These are phyloP conservation scores for Diutina pseudorugosa DNA, from an alignment of 1,139 yeast genomes.

Conservation along the genomic window DNA sequence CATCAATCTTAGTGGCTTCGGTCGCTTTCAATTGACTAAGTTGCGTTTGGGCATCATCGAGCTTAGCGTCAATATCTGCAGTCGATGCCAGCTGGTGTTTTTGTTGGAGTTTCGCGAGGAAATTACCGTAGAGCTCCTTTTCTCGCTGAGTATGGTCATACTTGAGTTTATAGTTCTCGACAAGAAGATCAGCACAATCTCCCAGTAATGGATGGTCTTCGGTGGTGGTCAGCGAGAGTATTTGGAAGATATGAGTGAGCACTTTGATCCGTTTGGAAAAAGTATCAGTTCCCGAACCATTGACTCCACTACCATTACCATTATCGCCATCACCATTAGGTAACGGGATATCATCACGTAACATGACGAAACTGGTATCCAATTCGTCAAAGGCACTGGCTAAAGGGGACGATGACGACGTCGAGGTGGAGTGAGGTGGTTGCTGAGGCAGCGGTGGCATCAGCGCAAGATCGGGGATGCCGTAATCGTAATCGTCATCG, in stretches of 20 bases:
- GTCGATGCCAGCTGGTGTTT: conserved; percentile 18
- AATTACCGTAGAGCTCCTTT: conserved; percentile 65
- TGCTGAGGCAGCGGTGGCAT: background rate
- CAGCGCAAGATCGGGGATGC: background rate
- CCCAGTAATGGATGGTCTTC: conserved; percentile 83
- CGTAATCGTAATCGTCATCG: background rate
- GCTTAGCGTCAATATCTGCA: conserved; percentile 9
- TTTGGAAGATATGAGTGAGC: conserved; percentile 52
- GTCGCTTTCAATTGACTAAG: conserved; percentile 19
- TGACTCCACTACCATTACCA: background rate
- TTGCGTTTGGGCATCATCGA: conserved; percentile 27
- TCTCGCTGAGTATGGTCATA: conserved; percentile 69
- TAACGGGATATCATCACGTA: background rate
- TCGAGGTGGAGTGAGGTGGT: background rate
- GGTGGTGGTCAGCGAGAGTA: conserved; percentile 48
- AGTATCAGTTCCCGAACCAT: conserved; percentile 7
- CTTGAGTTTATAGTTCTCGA: conserved; percentile 55
- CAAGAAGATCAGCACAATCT: conserved; percentile 65
- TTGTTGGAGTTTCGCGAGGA: conserved; percentile 53
- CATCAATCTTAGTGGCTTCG: conserved; percentile 26
- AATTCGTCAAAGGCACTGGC: background rate
- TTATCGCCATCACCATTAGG: background rate
- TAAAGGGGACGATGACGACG: background rate
- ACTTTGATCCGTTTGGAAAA: conserved; percentile 27
- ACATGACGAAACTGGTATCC: background rate